Percentiles rank a stretch among this genome's conserved stretches.
Evolutionary conservation across 2,329 filamentous ascomycete species (phyloP).

Genomic region (Incumbomyces delicatus): DNA sequence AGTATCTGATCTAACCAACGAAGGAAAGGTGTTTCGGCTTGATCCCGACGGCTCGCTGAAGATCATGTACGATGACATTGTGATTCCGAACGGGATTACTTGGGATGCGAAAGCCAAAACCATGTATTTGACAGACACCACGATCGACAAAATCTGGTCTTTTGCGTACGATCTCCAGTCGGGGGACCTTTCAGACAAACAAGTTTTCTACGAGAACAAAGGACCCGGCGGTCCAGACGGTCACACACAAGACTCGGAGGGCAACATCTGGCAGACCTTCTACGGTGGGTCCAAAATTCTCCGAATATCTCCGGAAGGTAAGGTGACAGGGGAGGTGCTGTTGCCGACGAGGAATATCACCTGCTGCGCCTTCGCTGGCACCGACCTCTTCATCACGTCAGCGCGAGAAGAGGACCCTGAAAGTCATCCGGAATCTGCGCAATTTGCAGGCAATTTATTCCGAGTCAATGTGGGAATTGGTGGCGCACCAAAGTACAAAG

Average conservation of each 20-base stretch:
- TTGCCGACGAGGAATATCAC: slow-evolving; percentile 72
- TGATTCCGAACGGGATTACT: slow-evolving; percentile 75
- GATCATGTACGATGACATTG: slow-evolving; percentile 53
- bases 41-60: slow-evolving; percentile 51
- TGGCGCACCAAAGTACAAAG: slow-evolving; percentile 53
- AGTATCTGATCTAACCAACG: slow-evolving; percentile 40
- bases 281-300: slow-evolving; percentile 69
- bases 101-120: slow-evolving; percentile 65
- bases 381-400: slow-evolving; percentile 67
- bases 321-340: slow-evolving; percentile 62
- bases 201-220: slow-evolving; percentile 62
- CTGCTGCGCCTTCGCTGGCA: slow-evolving; percentile 69
- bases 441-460: slow-evolving; percentile 54
- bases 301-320: slow-evolving; percentile 59
- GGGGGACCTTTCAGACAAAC: slow-evolving; percentile 57
- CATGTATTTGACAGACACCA: slow-evolving; percentile 77
- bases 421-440: slow-evolving; percentile 50
- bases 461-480: slow-evolving; percentile 38
- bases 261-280: slow-evolving; percentile 82
- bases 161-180: slow-evolving; percentile 62
- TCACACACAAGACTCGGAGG: slow-evolving; percentile 71
- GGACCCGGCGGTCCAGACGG: slow-evolving; percentile 64
- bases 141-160: slow-evolving; percentile 57
- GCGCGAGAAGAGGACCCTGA: slow-evolving; percentile 60
- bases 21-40: slow-evolving; percentile 66